phyloP scores from a whole-genome alignment of 164 flowering plant genomes.

The Aristolochia californica region DNA sequence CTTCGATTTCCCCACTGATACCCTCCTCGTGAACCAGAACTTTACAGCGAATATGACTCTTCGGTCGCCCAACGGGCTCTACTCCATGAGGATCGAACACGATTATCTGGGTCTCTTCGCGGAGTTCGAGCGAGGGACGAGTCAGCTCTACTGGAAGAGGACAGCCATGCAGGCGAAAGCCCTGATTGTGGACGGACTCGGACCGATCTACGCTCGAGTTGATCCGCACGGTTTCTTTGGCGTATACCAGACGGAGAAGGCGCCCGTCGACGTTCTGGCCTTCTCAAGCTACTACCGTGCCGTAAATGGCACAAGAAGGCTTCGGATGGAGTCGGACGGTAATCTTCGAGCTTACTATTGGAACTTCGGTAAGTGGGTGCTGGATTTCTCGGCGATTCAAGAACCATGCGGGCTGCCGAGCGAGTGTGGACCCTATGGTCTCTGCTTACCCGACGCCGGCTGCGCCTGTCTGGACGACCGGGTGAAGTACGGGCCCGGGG shows the following conservation, averaged over 20 bases:
- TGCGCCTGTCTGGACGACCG: conserved; percentile 62
- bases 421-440: conserved; percentile 67
- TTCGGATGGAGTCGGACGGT: conserved; percentile 75
- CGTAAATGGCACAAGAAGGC: conserved; percentile 34
- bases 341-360: conserved; percentile 70
- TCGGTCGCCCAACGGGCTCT: conserved; percentile 42
- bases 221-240: conserved; percentile 67
- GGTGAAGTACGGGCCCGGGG: conserved; percentile 26
- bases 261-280: conserved; percentile 58
- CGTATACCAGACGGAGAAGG: conserved; percentile 48
- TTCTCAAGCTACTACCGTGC: conserved; percentile 51
- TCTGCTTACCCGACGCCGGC: conserved; percentile 52
- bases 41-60: conserved; percentile 50
- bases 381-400: conserved; percentile 46
- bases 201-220: conserved; percentile 48
- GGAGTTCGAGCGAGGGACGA: conserved; percentile 12
- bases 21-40: conserved; percentile 70
- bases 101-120: conserved; percentile 55
- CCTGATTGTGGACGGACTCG: conserved; percentile 22
- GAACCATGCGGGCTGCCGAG: conserved; percentile 62
- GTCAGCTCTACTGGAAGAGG: conserved; percentile 29
- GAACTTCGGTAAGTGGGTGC: conserved; percentile 53
- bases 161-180: conserved; percentile 38
- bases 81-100: conserved; percentile 46
- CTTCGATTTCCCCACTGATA: conserved; percentile 54